Evolutionary conservation across 2,329 filamentous ascomycete species (phyloP).

Genomic region (Aureobasidium sp.): DNA sequence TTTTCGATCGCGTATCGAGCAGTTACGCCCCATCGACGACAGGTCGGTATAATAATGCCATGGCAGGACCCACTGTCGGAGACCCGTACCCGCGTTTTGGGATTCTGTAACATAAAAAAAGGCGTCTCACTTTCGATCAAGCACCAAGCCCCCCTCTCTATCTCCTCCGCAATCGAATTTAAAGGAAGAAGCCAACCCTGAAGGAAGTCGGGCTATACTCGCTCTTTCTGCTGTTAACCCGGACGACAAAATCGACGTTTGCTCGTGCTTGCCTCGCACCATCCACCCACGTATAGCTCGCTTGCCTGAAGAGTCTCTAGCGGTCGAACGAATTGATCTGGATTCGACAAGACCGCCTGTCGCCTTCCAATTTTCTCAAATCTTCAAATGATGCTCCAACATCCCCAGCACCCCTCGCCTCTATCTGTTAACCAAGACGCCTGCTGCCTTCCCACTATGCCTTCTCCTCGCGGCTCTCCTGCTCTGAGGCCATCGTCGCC

Average conservation of each 20-base stretch:
- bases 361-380: background rate
- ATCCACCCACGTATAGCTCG: background rate
- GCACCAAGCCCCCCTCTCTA: slow-evolving; percentile 1
- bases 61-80: slow-evolving; percentile 8
- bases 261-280: slow-evolving; percentile 6
- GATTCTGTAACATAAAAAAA: background rate
- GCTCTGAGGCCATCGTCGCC: slow-evolving; percentile 29
- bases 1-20: slow-evolving; percentile 8
- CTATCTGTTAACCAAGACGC: background rate
- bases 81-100: background rate
- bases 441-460: slow-evolving; percentile 23
- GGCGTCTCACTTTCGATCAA: slow-evolving; percentile 11
- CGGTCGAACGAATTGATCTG: background rate
- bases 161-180: background rate
- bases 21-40: background rate
- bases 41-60: slow-evolving; percentile 11
- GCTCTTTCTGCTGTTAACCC: slow-evolving; percentile 2
- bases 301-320: background rate
- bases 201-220: background rate
- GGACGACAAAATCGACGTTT: slow-evolving; percentile 3
- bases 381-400: slow-evolving; percentile 11
- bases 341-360: background rate
- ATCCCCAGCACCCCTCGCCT: slow-evolving; percentile 7
- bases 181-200: background rate
- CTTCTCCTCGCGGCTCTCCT: slow-evolving; percentile 28